Base-by-base conservation (phyloP, 768 basidiomycete genomes). In the Paxillus rubicundulus region DNA sequence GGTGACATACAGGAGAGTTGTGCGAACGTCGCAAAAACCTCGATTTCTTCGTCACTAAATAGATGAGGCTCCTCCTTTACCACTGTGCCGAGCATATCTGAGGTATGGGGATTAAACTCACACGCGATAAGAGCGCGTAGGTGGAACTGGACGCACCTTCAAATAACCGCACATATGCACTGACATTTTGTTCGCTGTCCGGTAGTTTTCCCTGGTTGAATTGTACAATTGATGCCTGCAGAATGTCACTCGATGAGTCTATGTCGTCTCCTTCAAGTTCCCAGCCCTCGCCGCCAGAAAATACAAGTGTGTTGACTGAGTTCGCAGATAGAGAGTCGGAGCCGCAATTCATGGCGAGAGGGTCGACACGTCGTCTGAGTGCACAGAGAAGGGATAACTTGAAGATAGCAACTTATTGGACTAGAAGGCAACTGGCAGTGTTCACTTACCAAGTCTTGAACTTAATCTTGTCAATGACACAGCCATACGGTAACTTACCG, bases 51-150 rank as follows among this genome's bases (percentile, higher is more conserved):
- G 1, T 67, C 50, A 9, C 70, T 66, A 60, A 88, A 81, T n/a
- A 88, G 70, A 59, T 78, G 77, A 0, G 57, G 54, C 53, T 87
- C 85, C 14, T 73, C 64, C 20, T 61, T 64, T 14, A 86, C 53
- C 2, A 86, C 79, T 0, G 78, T 79, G 18, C 63, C 54, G 32
- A 87, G 62, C 77, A 85, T 85, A 13, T 84, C 85, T 85, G 49
- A 21, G 33, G 39, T 7, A n/a, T 21, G 59, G 57, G 16, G 27
- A 27, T 45, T 13, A 20, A 44, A 6, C 13, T 8, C 40, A 33
- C 10, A 14, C 27, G 27, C 28, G 16, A 42, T 16, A 34, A 43
- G 10, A 28, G 38, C 8, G n/a, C 33, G 16, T 3, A 13, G 13
- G n/a, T n/a, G n/a, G n/a, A n/a, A n/a, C 39, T 27, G 14, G 14